phyloP scores from a whole-genome alignment of 1,139 yeast genomes.

The Pneumocystis wakefieldiae region DNA sequence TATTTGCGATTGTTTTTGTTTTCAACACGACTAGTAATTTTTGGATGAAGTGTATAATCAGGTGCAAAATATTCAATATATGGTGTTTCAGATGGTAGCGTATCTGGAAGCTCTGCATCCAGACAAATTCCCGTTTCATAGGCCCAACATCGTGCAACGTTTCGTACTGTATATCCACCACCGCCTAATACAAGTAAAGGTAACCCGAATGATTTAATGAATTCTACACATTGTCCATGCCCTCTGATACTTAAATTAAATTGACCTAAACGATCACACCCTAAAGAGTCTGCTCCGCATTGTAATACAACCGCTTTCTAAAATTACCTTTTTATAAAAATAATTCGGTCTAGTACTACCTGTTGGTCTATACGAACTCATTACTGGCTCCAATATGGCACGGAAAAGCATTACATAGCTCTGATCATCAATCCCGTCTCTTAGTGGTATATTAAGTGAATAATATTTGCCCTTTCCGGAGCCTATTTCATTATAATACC shows the following conservation, averaged over 20 bases:
- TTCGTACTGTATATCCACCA: conserved; percentile 94
- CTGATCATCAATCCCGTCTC: conserved; percentile 93
- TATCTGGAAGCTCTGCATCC: conserved; percentile 58
- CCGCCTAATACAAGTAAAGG: conserved; percentile 92
- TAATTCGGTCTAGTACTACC: neutral
- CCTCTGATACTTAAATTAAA: conserved; percentile 82
- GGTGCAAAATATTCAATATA: conserved; percentile 86
- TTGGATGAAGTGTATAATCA: conserved; percentile 79
- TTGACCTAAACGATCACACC: conserved; percentile 86
- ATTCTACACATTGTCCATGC: conserved; percentile 88
- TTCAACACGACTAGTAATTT: conserved; percentile 72
- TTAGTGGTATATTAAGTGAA: conserved; percentile 79
- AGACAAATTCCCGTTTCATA: conserved; percentile 73
- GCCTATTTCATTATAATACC: conserved; percentile 74
- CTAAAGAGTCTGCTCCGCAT: conserved; percentile 93
- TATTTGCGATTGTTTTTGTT: conserved; percentile 76
- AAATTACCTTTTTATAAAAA: neutral
- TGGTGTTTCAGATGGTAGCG: conserved; percentile 66
- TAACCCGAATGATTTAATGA: conserved; percentile 67
- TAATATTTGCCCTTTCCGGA: conserved; percentile 76
- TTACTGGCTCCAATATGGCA: conserved; percentile 74
- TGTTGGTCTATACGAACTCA: conserved; percentile 72
- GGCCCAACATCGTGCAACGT: conserved; percentile 88
- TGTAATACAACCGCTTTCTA: conserved; percentile 64
- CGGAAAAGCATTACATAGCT: conserved; percentile 64